Evolutionary conservation across 139 green algal species (phyloP), one percentile per base, ranked within the genome.

Genomic region (Micromonas commoda): DNA sequence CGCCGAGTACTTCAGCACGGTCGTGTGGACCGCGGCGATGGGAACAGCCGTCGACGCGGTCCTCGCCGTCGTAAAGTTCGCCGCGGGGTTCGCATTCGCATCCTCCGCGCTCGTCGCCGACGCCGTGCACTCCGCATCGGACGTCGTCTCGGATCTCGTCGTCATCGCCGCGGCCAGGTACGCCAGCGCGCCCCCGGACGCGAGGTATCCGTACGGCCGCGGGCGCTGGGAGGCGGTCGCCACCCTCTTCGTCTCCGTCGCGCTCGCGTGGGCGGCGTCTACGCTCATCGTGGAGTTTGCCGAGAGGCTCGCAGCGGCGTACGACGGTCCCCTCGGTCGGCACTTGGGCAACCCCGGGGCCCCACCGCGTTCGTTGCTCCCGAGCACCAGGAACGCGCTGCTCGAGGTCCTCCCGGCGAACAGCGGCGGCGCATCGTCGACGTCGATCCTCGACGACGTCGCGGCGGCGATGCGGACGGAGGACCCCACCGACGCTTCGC

Each of bases 141-240:
- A 76, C 69, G 32, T 76, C 16, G 34, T 60, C 23, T 63, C 69
- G 39, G 69, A 76, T 45, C 26, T 38, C 2, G 69, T 76, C 31
- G 54, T 32, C 33, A 29, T 76, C 34, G 31, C 23, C 20, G 69
- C 69, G 32, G 32, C 39, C 33, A 53, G 33, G 2, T 60, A 60
- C 2, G 31, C 29, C 33, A 20, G 33, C 20, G 23, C 52, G 2
- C 29, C 28, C 19, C 20, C 33, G 29, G 69, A 76, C 6, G 69
- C 52, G 32, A 57, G 26, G 32, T 45, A 63, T 57, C 69, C 69
- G 23, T 76, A 60, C 6, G 69, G 69, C 2, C 26, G 54, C 69
- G 69, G 69, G 1, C 52, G 26, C 31, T 76, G 23, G 1, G 69
- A 76, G 32, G 33, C 33, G 19, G 37, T 54, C 34, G 69, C 33